Evolutionary conservation across 495 filamentous ascomycete species (phyloP), one percentile per base, ranked within the genome.

Genomic region (Penicillium subrubescens): DNA sequence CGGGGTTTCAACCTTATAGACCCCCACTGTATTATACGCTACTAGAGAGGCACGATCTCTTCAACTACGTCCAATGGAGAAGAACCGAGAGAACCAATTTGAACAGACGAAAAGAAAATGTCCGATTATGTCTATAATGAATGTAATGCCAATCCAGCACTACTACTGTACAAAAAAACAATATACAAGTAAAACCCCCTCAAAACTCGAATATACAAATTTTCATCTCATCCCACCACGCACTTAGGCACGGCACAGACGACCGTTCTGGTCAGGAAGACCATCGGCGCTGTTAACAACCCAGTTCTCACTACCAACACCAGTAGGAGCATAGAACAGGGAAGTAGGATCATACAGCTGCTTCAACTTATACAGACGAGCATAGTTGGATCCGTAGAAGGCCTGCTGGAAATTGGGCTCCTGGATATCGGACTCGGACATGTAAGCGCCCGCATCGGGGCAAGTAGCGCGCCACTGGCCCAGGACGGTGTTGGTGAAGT

Each of bases 381-480:
- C 67, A 66, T 90, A 90, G 44, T 85, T 76, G n/a, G 46, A 58
- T 0, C 87, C 89, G 51, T 83, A 92, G 74, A 89, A 92, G 0
- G 84, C 81, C 67, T 82, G 76, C 56, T 88, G 83, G 75, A 85
- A 90, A 55, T 87, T 70, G 0, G 88, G 87, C 72, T 90, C 87
- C 54, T 83, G 75, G n/a, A 85, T 72, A 70, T 90, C 85, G 29
- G 75, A 67, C 69, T 80, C 77, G 37, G 69, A 70, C 72, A 77
- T 73, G 60, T 78, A 78, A 0, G 75, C 73, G n/a, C 76, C 75
- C 0, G 74, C 57, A 0, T 73, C 71, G 4, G 77, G 75, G 46
- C 69, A 76, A 14, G 78, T 72, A 19, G 77, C 73, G 41, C 84
- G 79, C 84, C 83, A 86, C n/a, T 79, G 74, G 12, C 79, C 79